Base-by-base conservation (phyloP, 2,329 filamentous ascomycete species). In the Penicillium palitans region DNA sequence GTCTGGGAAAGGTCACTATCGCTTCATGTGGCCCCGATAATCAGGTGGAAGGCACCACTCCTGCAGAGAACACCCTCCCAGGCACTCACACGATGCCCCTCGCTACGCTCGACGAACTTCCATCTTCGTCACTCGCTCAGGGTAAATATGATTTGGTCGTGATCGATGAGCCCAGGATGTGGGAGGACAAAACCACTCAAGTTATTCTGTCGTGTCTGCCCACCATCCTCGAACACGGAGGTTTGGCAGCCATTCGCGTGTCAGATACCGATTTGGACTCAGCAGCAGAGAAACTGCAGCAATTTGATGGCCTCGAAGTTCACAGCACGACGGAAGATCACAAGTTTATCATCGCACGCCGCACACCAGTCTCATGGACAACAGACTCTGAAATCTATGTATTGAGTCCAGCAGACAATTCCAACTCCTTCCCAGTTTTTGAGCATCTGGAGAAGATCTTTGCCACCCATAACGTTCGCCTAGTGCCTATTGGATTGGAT, bases 361-460 rank as follows among this genome's bases (percentile, higher is more conserved):
- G 50, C 29, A 59, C 42, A 2, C 60, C 60, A 6, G 55, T 40
- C 6, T 48, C 55, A 2, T 64, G 61, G 61, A 59, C 55, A 6
- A 62, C 61, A 17, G 60, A 56, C 35, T 42, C 60, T 8, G 61
- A 64, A 15, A 60, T 64, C 13, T 64, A 61, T 17, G 53, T 64
- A 12, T 35, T 64, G 41, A 58, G 41, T 25, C 52, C 49, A 44
- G 42, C 47, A 10, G 35, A 51, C 6, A 49, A 45, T 7, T 42
- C 50, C 6, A 37, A 52, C 31, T 55, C 58, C 7, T 39, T 44
- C 21, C 39, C 53, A 3, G 45, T 59, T 3, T 61, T 59, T 13
- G 52, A 47, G 7, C 53, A 60, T 24, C 61, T 63, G 0, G 57
- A 57, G 6, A 56, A 60, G 15, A 53, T 58, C 12, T 62, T 64